phyloP scores from a whole-genome alignment of 805 yeast species.

The Sungouiella thailandica region DNA sequence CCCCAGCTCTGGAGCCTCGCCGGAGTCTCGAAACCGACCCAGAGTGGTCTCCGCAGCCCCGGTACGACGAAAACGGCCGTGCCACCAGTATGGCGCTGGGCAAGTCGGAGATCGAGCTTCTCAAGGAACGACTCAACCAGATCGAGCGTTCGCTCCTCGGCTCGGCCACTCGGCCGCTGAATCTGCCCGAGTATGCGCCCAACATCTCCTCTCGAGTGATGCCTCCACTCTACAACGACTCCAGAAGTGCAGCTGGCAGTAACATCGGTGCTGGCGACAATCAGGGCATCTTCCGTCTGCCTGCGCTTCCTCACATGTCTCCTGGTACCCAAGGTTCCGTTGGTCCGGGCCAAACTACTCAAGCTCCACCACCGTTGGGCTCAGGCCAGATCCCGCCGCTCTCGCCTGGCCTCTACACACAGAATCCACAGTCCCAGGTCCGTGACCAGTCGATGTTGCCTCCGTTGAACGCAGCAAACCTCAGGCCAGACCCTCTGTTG shows the following conservation, averaged over 20 bases:
- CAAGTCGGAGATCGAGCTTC: constrained; percentile 12
- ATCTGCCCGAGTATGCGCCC: too few relatives aligned
- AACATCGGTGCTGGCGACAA: not conserved
- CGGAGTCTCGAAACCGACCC: not conserved
- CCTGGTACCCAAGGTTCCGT: too few relatives aligned
- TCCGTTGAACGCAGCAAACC: not conserved
- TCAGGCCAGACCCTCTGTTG: not conserved
- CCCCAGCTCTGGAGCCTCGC: not conserved
- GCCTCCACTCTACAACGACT: not conserved
- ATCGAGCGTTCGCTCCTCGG: constrained; percentile 11
- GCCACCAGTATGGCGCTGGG: too few relatives aligned
- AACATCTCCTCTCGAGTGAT: too few relatives aligned
- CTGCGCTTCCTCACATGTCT: not conserved
- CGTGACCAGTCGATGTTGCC: constrained; percentile 1
- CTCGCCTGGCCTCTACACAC: too few relatives aligned
- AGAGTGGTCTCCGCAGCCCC: too few relatives aligned
- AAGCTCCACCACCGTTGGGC: constrained; percentile 1
- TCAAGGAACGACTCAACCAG: constrained; percentile 12
- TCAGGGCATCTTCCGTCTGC: too few relatives aligned
- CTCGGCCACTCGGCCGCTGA: not conserved
- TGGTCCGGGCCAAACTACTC: constrained; percentile 4
- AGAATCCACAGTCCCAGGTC: not conserved
- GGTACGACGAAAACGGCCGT: too few relatives aligned
- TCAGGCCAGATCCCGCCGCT: constrained; percentile 1
- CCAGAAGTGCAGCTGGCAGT: not conserved